These are phyloP conservation scores for Cladophialophora bantiana DNA, from an alignment of 2,329 filamentous ascomycete species.

Conservation along the genomic window DNA sequence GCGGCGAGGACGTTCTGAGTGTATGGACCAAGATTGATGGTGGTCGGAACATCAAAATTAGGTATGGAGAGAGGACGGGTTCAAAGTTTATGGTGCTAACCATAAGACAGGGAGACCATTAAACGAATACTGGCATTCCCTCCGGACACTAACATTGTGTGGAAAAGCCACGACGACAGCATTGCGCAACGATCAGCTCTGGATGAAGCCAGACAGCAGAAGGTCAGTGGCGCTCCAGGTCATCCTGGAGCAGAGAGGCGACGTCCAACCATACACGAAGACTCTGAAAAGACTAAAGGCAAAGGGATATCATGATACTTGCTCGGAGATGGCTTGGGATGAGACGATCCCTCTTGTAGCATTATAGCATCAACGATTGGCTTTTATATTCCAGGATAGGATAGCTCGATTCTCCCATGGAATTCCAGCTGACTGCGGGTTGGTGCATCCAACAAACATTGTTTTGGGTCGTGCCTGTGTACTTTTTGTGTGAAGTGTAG, in stretches of 20 bases:
- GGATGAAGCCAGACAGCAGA: constrained; percentile 89
- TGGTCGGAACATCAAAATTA: constrained; percentile 92
- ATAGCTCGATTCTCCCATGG: constrained; percentile 6
- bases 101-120: constrained; percentile 77
- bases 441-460: neutral
- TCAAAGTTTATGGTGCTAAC: constrained; percentile 38
- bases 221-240: constrained; percentile 56
- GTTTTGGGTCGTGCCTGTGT: neutral
- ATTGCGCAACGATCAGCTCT: constrained; percentile 91
- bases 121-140: constrained; percentile 88
- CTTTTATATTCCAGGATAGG: constrained; percentile 30
- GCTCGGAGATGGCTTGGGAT: constrained; percentile 5
- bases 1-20: constrained; percentile 95
- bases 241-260: constrained; percentile 50
- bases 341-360: constrained; percentile 26
- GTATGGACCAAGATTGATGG: constrained; percentile 97
- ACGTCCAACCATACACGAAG: constrained; percentile 52
- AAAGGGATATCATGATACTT: constrained; percentile 48
- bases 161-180: constrained; percentile 95
- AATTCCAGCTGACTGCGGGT: neutral
- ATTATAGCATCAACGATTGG: constrained; percentile 22
- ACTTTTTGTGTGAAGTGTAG: neutral
- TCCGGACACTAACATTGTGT: constrained; percentile 86
- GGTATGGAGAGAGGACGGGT: constrained; percentile 62
- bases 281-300: constrained; percentile 52